Base-by-base conservation (phyloP, 768 basidiomycete genomes). In the Leccinum imitatum region DNA sequence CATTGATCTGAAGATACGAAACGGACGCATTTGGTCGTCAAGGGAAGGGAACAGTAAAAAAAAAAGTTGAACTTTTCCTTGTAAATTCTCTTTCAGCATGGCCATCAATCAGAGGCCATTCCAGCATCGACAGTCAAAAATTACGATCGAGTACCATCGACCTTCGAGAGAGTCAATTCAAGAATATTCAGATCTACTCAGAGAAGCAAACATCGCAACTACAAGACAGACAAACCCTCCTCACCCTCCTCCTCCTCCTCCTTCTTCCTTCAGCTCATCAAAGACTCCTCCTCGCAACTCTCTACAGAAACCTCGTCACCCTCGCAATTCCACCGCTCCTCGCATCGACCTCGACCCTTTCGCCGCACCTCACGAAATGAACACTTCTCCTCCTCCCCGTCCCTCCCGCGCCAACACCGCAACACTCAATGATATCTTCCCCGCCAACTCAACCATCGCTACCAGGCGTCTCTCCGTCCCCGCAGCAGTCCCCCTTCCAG, bases 381-480 rank as follows among this genome's bases (percentile, higher is more conserved):
- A 80, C 3, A 75, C 48, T 0, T 47, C 84, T 0, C 85, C 90
- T 2, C 91, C 91, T 9, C 86, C 88, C 2, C 83, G 92, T 48
- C 92, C 92, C 0, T 91, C 90, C 50, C 83, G 92, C 58, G 89
- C 88, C 60, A 94, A 94, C 73, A 94, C 92, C 4, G 89, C 87
- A 35, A 92, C 81, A 57, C 80, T 93, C 53, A 86, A 82, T 74
- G 91, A 94, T 75, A 76, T 93, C 67, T 87, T 87, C 71, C 77
- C 84, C 6, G 56, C 74, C 8, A 76, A 77, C 56, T 64, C 73
- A 50, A 65, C 75, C 53, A 69, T 80, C 44, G 75, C 81, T 6
- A 66, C 78, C 21, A 83, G 82, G 52, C 82, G 85, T 55, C 75
- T 84, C 57, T 86, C 84, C 35, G 75, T 78, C 25, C 86, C 84